Evolutionary conservation across 768 basidiomycete genomes (phyloP), one percentile per base, ranked within the genome.

Genomic region (Tylopilus plumbeoviolaceoides): DNA sequence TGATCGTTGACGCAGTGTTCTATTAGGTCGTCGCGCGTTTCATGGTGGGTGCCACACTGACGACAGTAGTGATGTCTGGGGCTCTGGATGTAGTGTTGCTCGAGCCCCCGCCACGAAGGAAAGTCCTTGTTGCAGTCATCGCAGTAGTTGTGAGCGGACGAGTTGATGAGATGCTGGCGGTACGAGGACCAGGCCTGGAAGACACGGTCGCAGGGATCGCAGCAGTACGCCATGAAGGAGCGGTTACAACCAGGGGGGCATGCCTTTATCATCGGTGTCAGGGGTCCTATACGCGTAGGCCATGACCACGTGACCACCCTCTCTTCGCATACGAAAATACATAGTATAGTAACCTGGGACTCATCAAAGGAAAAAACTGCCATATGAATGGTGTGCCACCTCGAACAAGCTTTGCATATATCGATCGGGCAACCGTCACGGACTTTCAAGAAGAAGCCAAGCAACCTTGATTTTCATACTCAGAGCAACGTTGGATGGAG

Each of bases 81-180:
- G 59, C 78, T 81, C 48, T 82, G 73, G 23, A 77, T 71, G 57
- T 65, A 83, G 63, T 87, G 85, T 51, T 81, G 71, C 51, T 67
- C 70, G 53, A 80, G 75, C 0, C 60, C 75, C 1, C 0, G 3
- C 56, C 56, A 55, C 0, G 76, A 62, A 0, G 58, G 5, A 60
- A 84, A 85, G 56, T 84, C 81, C 9, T 33, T 21, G 0, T 71
- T 46, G 55, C 83, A 86, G 10, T 68, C 60, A 11, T 65, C 5
- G 58, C 85, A 86, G 31, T 71, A 27, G 54, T 77, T 53, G 53
- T 85, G 84, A 7, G 12, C 40, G 4, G 63, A 2, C 2, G 75
- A 76, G 58, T 73, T 54, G 2, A 18, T 28, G 27, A 63, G 23
- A 56, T 81, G 80, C 48, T 73, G 72, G 1, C 49, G 1, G 33